Evolutionary conservation across 1,284 basidiomycete genomes (phyloP), one percentile per base, ranked within the genome.

Genomic region (Cutaneotrichosporon sp.): DNA sequence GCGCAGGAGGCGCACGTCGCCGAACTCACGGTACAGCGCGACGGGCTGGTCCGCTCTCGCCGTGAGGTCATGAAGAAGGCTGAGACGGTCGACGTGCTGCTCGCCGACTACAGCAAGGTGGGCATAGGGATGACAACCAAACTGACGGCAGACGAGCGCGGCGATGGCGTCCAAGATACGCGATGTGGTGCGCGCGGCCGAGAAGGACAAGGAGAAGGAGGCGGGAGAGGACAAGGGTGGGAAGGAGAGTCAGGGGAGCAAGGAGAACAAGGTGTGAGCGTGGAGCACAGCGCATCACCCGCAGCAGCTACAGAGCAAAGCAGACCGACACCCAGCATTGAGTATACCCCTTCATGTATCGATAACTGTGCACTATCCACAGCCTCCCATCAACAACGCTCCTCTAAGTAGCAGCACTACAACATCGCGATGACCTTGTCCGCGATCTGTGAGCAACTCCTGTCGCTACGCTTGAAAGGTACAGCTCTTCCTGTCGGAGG

Each of bases 51-150:
- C 34, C 67, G 68, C 43, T 56, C 71, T 4, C 73, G 75, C 50
- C 72, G 73, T 57, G 77, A 77, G 51, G 72, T 77, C 49, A 72
- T 72, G 56, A 51, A 65, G 49, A 72, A 70, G 46, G 74, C 70
- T 42, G 71, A 75, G 46, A 65, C 68, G 16, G 69, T 69, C 16
- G 75, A 75, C 24, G 68, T 71, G 4, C 72, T 69, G 43, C 59
- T 79, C 42, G 56, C 54, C 2, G 72, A 75, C 34, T 76, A 67
- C 50, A 61, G 69, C 4, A 75, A 69, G 68, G 76, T 76, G 38
- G 29, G 72, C 67, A 4, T n/a, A 27, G 27, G 45, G 34, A 2
- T 16, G 31, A n/a, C n/a, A n/a, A n/a, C n/a, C n/a, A 11, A 27
- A 53, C 59, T 68, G 55, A 64, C 54, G 5, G 20, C 54, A 72